Evolutionary conservation across 2,329 filamentous ascomycete species (phyloP).

Genomic region (Clonostachys sp.): DNA sequence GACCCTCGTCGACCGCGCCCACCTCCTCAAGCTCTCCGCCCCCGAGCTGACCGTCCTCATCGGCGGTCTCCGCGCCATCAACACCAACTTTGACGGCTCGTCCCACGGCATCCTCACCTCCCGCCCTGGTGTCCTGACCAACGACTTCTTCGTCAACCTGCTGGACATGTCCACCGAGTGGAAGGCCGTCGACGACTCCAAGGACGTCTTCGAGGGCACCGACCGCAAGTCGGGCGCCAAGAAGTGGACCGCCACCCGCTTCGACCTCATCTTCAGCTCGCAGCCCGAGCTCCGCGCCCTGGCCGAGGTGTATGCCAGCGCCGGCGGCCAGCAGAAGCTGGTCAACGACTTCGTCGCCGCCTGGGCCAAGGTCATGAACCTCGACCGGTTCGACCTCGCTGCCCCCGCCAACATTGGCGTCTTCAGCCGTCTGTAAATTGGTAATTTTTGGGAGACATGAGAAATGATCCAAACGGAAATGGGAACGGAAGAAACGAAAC

Average conservation of each 20-base stretch:
- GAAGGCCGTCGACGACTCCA: conserved; percentile 33
- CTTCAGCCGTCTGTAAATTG: no score
- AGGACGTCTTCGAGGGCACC: conserved; percentile 57
- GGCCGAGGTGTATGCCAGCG: conserved; percentile 63
- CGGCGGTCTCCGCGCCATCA: conserved; percentile 66
- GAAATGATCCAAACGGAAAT: no score
- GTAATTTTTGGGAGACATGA: no score
- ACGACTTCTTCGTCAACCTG: conserved; percentile 80
- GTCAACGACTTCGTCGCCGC: conserved; percentile 66
- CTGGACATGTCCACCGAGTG: conserved; percentile 64
- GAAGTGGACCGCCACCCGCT: conserved; percentile 67
- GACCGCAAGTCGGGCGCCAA: conserved; percentile 61
- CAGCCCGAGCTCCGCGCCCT: conserved; percentile 69
- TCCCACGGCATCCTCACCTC: conserved; percentile 63
- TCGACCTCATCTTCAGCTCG: conserved; percentile 68
- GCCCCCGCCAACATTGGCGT: no score
- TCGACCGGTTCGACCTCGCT: conserved; percentile 62
- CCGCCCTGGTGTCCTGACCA: conserved; percentile 64
- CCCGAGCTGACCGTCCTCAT: conserved; percentile 69
- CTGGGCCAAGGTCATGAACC: conserved; percentile 72
- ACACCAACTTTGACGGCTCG: conserved; percentile 68
- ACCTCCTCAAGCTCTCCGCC: conserved; percentile 64
- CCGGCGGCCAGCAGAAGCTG: conserved; percentile 59
- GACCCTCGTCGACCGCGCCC: conserved; percentile 66
- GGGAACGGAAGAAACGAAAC: no score